Conservation (phyloP, 352 stramenopile genomes). For the Pythium pectinolyticum region DNA sequence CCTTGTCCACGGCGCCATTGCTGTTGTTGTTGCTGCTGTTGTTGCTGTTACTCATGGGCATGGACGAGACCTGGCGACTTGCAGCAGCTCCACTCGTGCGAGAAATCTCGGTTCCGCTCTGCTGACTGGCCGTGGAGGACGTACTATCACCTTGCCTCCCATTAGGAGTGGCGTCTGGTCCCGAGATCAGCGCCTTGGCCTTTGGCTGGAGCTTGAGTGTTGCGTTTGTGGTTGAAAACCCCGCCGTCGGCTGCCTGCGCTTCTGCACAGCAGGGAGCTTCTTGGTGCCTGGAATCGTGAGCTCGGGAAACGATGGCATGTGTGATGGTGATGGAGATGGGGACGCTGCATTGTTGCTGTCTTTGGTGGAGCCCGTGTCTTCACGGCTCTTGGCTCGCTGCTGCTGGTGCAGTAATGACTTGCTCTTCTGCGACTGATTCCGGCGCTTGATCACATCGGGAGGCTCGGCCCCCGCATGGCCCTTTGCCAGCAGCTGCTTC, state of each 20-base stretch:
- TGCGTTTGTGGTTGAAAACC: conserved; percentile 6
- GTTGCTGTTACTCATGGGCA: no score
- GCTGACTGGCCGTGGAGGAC: background rate
- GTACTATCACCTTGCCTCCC: background rate
- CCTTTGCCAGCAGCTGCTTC: conserved; percentile 55
- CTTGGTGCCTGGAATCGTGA: conserved; percentile 46
- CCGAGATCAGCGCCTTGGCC: background rate
- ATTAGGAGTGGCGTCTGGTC: background rate
- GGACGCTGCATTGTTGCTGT: no score
- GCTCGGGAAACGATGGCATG: conserved; percentile 50
- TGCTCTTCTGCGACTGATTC: conserved; percentile 1
- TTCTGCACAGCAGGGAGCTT: conserved; percentile 36
- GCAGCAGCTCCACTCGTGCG: background rate
- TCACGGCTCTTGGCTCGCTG: no score
- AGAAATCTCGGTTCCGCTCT: background rate
- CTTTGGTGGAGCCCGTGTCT: background rate
- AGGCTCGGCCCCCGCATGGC: conserved; percentile 20
- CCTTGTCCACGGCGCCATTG: conserved; percentile 30
- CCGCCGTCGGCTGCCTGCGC: conserved; percentile 28
- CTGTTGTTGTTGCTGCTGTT: no score
- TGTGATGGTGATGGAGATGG: no score
- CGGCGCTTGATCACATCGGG: background rate
- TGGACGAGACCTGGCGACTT: background rate
- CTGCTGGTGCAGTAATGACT: no score
- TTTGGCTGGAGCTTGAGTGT: conserved; percentile 12